Evolutionary conservation across 345 rosid genomes (phyloP).

Genomic region (Melastoma malabathricum): DNA sequence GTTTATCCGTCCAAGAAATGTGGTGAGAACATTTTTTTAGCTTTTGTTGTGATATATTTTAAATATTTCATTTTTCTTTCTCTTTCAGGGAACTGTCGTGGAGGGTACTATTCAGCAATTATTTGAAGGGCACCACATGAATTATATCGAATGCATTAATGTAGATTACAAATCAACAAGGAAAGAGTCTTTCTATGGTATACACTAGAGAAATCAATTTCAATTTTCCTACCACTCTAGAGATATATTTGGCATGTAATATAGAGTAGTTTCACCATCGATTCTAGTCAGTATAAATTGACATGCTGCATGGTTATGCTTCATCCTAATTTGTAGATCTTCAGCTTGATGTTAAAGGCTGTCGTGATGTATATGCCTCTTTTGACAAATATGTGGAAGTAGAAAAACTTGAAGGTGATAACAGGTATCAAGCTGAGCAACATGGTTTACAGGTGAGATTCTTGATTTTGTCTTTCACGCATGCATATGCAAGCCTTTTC

Average conservation of each 20-base stretch:
- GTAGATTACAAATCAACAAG: conserved; percentile 52
- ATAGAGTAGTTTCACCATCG: no score
- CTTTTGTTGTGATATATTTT: no score
- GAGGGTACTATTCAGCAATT: conserved; percentile 55
- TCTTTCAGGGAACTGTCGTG: conserved; percentile 41
- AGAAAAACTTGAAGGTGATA: conserved; percentile 66
- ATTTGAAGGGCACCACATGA: conserved; percentile 57
- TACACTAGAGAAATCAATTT: not conserved
- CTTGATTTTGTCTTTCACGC: no score
- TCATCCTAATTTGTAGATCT: conserved; percentile 27
- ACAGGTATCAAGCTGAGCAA: conserved; percentile 60
- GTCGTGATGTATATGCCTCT: conserved; percentile 66
- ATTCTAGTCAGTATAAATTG: no score
- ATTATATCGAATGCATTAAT: conserved; percentile 49
- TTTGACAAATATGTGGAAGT: conserved; percentile 79
- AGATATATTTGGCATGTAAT: no score
- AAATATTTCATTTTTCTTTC: not conserved
- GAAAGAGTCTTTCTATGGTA: conserved; percentile 52
- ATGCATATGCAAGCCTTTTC: no score
- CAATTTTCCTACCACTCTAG: no score
- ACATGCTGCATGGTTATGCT: no score
- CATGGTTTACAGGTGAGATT: conserved; percentile 53
- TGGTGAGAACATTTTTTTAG: no score
- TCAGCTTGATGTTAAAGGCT: conserved; percentile 84
- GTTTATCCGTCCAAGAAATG: no score